Evolutionary conservation across 148 eudicot species (phyloP).

Genomic region (Nepenthes mirabilis): DNA sequence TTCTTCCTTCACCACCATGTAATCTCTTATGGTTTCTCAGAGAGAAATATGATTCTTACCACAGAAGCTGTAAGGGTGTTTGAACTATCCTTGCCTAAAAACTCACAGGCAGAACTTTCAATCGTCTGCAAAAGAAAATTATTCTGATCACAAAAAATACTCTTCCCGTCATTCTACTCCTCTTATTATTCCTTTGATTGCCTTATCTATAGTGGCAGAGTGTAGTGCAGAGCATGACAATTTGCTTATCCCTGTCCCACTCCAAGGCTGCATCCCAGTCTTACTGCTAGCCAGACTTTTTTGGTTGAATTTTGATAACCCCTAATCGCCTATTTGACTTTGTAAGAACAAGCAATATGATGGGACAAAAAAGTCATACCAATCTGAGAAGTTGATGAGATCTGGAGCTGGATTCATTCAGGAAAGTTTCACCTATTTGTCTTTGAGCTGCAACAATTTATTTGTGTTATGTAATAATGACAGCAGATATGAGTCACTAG

Average conservation of each 20-base stretch:
- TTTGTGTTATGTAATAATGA: slow-evolving; percentile 1
- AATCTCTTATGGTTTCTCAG: neutral
- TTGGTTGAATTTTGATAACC: neutral
- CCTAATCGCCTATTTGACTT: neutral
- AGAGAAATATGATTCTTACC: slow-evolving; percentile 33
- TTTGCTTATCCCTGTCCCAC: no score
- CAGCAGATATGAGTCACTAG: neutral
- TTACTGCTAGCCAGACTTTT: no score
- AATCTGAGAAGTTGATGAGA: slow-evolving; percentile 96
- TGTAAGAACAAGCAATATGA: neutral
- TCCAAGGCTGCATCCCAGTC: no score
- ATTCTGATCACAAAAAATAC: slow-evolving; percentile 1
- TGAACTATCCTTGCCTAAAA: slow-evolving; percentile 41
- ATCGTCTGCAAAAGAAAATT: slow-evolving; percentile 54
- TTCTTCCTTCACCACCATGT: neutral
- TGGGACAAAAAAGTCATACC: slow-evolving; percentile 28
- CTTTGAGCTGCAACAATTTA: slow-evolving; percentile 73
- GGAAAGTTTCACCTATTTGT: slow-evolving; percentile 83
- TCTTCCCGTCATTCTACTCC: neutral
- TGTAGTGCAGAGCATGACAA: neutral
- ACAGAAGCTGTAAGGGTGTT: slow-evolving; percentile 76
- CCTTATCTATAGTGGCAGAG: neutral
- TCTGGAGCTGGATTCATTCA: slow-evolving; percentile 86
- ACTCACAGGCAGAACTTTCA: slow-evolving; percentile 68
- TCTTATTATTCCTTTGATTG: neutral